Percentiles rank a stretch among this genome's conserved stretches.
These are phyloP conservation scores for Exophiala sideris DNA, from an alignment of 2,329 filamentous ascomycete species.

Conservation along the genomic window DNA sequence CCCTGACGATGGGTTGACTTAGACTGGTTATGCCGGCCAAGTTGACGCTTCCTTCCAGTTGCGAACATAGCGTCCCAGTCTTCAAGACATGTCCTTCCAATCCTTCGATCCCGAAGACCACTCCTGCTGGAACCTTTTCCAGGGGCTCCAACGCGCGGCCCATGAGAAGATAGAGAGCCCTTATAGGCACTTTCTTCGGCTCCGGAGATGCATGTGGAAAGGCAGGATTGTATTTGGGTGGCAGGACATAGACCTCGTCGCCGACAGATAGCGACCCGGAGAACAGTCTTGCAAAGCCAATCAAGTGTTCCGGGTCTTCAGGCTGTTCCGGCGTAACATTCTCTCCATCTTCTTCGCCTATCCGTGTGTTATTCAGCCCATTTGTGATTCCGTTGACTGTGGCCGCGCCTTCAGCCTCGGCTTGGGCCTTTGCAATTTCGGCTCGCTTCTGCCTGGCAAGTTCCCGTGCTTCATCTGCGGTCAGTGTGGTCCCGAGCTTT, in stretches of 20 bases:
- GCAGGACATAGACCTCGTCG: conserved; percentile 84
- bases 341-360: conserved; percentile 53
- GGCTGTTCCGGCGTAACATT: conserved; percentile 18
- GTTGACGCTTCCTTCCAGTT: conserved; percentile 81
- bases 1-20: conserved; percentile 87
- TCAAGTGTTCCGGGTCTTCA: conserved; percentile 77
- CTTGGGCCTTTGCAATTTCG: conserved; percentile 78
- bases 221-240: conserved; percentile 87
- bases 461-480: conserved; percentile 84
- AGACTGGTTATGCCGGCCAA: conserved; percentile 78
- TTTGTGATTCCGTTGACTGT: conserved; percentile 60
- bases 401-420: conserved; percentile 56
- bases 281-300: conserved; percentile 91
- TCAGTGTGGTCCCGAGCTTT: conserved; percentile 63
- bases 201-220: conserved; percentile 67
- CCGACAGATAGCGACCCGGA: conserved; percentile 87
- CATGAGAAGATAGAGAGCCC: conserved; percentile 92
- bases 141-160: conserved; percentile 81
- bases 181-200: conserved; percentile 79
- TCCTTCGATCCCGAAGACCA: conserved; percentile 91
- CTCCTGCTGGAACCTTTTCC: conserved; percentile 81
- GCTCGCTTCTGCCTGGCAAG: conserved; percentile 83
- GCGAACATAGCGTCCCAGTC: conserved; percentile 87
- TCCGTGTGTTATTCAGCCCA: conserved; percentile 52
- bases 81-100: conserved; percentile 93